Evolutionary conservation across 2,329 filamentous ascomycete species (phyloP).

Genomic region (Emergomyces pasteurianus): DNA sequence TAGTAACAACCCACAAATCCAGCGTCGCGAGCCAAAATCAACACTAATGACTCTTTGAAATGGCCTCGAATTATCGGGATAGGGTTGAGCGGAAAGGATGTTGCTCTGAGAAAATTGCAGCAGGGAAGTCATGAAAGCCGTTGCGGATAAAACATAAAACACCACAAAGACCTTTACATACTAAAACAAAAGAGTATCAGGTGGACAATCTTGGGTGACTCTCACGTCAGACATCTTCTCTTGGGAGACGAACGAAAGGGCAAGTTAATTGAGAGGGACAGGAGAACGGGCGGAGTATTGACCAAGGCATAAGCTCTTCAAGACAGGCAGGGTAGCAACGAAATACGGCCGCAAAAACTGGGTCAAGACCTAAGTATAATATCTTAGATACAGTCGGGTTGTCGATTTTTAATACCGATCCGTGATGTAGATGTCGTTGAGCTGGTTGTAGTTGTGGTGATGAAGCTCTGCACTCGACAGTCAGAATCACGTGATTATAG

Average conservation of each 20-base stretch:
- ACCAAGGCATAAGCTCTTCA: neutral
- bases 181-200: neutral
- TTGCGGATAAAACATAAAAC: neutral
- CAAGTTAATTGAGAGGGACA: neutral
- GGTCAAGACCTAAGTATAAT: neutral
- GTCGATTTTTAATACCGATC: neutral
- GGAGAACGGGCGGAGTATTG: no score
- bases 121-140: neutral
- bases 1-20: neutral
- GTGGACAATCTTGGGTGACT: neutral
- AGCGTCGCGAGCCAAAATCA: neutral
- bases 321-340: neutral
- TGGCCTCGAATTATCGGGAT: no score
- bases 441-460: neutral
- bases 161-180: neutral
- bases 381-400: neutral
- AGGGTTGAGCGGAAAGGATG: neutral
- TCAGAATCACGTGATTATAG: neutral
- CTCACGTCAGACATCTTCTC: neutral
- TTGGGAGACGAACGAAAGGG: no score
- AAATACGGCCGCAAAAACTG: neutral
- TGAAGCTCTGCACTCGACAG: no score
- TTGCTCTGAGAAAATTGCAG: neutral
- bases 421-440: neutral
- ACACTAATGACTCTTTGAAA: no score